Conservation (phyloP, 1,284 basidiomycete species). For the Coniferiporia sulphurascens region DNA sequence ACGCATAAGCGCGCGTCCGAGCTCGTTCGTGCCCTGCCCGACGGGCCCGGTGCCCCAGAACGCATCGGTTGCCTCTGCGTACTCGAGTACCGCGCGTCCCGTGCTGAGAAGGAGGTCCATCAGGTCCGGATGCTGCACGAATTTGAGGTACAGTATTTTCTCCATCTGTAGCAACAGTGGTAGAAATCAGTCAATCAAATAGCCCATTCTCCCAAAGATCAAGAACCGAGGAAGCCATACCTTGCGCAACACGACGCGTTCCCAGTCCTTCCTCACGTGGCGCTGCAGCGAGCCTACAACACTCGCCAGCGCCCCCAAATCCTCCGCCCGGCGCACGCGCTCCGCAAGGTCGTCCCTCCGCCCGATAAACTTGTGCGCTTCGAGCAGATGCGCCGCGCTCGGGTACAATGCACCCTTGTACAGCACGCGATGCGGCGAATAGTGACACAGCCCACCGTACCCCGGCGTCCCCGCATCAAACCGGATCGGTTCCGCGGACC, state of each 20-base stretch:
- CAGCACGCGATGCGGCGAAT: conserved; percentile 50
- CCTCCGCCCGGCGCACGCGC: conserved; percentile 40
- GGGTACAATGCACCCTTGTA: conserved; percentile 50
- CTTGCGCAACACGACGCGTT: conserved; percentile 40
- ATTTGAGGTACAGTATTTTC: conserved; percentile 54
- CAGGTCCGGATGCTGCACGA: conserved; percentile 53
- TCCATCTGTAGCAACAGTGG: conserved; percentile 44
- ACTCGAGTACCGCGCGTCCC: conserved; percentile 43
- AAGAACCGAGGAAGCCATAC: conserved; percentile 31
- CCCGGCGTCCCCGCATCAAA: conserved; percentile 32
- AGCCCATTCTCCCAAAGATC: neutral
- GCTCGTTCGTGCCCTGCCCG: conserved; percentile 49
- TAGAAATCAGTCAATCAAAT: neutral
- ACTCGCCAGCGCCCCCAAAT: conserved; percentile 44
- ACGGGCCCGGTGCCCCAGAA: conserved; percentile 54
- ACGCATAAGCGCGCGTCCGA: conserved; percentile 50
- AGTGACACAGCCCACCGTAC: conserved; percentile 46
- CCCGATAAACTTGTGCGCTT: conserved; percentile 60
- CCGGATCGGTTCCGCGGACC: conserved; percentile 21
- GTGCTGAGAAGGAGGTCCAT: conserved; percentile 44
- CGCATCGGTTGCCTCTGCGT: conserved; percentile 41
- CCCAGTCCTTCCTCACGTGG: conserved; percentile 49
- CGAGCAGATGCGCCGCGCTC: conserved; percentile 59
- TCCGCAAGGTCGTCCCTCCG: conserved; percentile 47
- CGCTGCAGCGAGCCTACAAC: conserved; percentile 38